Evolutionary conservation across 305 asterid genomes (phyloP).

Genomic region (Lippia alba): DNA sequence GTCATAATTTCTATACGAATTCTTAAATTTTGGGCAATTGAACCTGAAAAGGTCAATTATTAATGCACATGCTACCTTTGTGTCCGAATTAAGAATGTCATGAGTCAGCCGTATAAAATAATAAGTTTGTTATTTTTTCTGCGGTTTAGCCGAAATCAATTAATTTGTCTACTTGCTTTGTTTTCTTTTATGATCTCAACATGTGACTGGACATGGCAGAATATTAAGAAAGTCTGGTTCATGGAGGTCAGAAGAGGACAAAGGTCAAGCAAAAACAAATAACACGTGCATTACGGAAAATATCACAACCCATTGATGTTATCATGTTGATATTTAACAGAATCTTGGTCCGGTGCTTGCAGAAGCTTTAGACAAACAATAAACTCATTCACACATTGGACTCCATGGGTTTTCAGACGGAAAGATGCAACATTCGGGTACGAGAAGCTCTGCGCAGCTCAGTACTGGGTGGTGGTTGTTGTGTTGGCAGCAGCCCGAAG

Average conservation of each 20-base stretch:
- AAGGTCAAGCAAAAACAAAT: background rate
- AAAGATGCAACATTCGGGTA: background rate
- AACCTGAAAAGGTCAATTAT: too few relatives aligned
- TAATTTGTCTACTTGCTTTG: background rate
- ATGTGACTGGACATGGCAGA: background rate
- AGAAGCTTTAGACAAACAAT: background rate
- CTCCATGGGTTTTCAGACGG: background rate
- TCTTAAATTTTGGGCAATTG: too few relatives aligned
- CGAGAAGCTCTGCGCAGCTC: background rate
- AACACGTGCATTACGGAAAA: background rate
- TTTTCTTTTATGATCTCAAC: background rate
- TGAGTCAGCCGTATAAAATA: too few relatives aligned
- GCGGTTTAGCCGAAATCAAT: too few relatives aligned
- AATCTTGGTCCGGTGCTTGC: slow-evolving; percentile 1
- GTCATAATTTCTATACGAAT: too few relatives aligned
- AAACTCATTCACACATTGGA: background rate
- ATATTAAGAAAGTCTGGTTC: background rate
- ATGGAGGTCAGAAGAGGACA: background rate
- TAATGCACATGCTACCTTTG: too few relatives aligned
- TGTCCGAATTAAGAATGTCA: too few relatives aligned
- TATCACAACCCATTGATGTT: background rate
- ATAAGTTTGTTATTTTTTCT: too few relatives aligned
- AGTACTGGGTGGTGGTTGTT: slow-evolving; percentile 70
- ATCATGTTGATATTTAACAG: background rate
- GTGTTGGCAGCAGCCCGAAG: slow-evolving; percentile 87